Percentiles rank a stretch among this genome's conserved stretches.
Conservation (phyloP, 2,329 filamentous ascomycete genomes). For the Zasmidium citrigriseum region DNA sequence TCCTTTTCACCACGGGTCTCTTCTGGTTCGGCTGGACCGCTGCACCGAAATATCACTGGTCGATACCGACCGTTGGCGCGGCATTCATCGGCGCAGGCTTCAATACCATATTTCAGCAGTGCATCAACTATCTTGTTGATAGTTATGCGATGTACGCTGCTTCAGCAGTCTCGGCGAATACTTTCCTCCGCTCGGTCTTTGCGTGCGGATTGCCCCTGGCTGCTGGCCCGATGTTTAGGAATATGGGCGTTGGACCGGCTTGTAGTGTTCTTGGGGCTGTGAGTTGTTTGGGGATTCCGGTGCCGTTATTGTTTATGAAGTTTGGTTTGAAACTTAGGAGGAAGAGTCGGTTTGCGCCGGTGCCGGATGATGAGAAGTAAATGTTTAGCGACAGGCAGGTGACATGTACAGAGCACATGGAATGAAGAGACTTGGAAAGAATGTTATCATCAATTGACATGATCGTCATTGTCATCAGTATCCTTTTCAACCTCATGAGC, state of each 20-base stretch:
- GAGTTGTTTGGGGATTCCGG: conserved; percentile 41
- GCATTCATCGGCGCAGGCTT: conserved; percentile 50
- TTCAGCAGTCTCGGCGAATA: conserved; percentile 52
- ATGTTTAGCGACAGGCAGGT: too few species aligned
- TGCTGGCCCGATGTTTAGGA: conserved; percentile 43
- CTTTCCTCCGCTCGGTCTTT: conserved; percentile 48
- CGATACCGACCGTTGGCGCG: conserved; percentile 38
- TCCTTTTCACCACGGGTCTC: conserved; percentile 38
- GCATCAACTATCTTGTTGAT: conserved; percentile 49
- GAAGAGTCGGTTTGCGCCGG: background rate
- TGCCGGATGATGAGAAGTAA: too few species aligned
- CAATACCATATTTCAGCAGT: conserved; percentile 51
- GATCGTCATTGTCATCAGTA: too few species aligned
- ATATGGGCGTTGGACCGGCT: conserved; percentile 45
- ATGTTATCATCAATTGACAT: too few species aligned
- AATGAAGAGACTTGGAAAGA: too few species aligned
- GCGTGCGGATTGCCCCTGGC: conserved; percentile 40
- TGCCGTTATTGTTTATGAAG: conserved; percentile 32
- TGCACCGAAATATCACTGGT: conserved; percentile 39
- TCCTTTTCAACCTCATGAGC: too few species aligned
- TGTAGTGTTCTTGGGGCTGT: conserved; percentile 45
- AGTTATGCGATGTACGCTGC: conserved; percentile 44
- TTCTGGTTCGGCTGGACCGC: conserved; percentile 25
- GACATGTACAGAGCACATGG: too few species aligned
- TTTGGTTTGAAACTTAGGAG: background rate